Conservation (phyloP, 2,329 filamentous ascomycete species). For the Neofusicoccum ribis region DNA sequence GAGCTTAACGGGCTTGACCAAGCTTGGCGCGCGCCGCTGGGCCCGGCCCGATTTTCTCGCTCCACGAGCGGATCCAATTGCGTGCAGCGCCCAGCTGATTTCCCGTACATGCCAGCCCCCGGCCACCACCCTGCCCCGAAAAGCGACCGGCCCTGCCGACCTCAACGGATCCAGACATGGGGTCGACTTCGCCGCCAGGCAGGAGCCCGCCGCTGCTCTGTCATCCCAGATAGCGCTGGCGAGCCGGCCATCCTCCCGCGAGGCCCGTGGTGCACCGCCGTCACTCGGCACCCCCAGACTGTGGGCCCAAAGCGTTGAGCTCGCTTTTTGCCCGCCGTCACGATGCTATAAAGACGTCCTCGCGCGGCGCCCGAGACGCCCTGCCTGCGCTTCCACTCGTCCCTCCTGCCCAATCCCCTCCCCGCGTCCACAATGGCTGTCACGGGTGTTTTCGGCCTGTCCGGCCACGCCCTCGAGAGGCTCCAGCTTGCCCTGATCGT, state of each 20-base stretch:
- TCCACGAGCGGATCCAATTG: slow-evolving; percentile 16
- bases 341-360: slow-evolving; percentile 10
- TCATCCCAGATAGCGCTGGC: neutral
- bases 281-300: slow-evolving; percentile 1
- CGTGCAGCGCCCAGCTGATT: slow-evolving; percentile 12
- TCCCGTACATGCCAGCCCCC: neutral
- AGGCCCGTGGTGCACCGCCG: neutral
- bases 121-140: neutral
- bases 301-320: slow-evolving; percentile 1
- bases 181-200: neutral
- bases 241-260: slow-evolving; percentile 11
- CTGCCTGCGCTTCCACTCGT: neutral
- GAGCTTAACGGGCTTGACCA: slow-evolving; percentile 15
- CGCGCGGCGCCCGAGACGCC: neutral
- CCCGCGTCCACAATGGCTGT: slow-evolving; percentile 50
- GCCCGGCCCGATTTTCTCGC: slow-evolving; percentile 8
- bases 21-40: slow-evolving; percentile 1
- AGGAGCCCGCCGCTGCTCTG: neutral
- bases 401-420: neutral
- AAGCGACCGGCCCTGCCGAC: neutral
- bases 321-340: neutral
- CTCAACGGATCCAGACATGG: neutral
- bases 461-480: slow-evolving; percentile 31
- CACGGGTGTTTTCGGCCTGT: slow-evolving; percentile 28
- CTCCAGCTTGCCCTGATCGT: slow-evolving; percentile 41